Evolutionary conservation across 2,329 filamentous ascomycete genomes (phyloP), one percentile per base, ranked within the genome.

Genomic region (Thelonectria discophora): DNA sequence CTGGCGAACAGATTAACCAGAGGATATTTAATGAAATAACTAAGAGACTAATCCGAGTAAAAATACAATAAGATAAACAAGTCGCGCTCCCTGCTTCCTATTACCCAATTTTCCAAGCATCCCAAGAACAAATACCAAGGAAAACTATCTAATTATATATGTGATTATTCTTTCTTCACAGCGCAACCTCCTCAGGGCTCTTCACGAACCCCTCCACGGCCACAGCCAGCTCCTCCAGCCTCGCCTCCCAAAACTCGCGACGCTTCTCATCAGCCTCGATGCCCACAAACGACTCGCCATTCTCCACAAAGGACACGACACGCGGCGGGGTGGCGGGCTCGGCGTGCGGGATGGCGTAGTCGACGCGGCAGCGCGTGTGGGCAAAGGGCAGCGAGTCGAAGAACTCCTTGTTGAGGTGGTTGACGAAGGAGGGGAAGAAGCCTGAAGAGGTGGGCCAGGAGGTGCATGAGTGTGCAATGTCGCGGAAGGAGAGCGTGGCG

Each of bases 361-460:
- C 70, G 8, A 72, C 69, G 21, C 70, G 70, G 21, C 70, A 72
- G 17, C 65, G 52, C 0, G 70, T 68, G 24, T 65, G 62, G 15
- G 72, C 71, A 50, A 73, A 73, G 0, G 72, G 70, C 47, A 73
- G 66, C 3, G 63, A 49, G 53, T 73, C 71, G 27, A 73, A 73
- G 57, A 68, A 72, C 43, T 72, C 70, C 18, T 65, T 62, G 50
- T 73, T 72, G 27, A 73, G 68, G 21, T 73, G 69, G 49, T 73
- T 73, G 13, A 71, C 69, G 37, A 73, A 73, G 0, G 72, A 73
- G 1, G 64, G 52, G 20, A 66, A 73, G 59, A 73, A 73, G 13
- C 21, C 20, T 3, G n/a, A n/a, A n/a, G 27, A 7, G 27, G 59
- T 17, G 0, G 65, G 56, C 71, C 71, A 73, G 13, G 47, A 21